Conservation (phyloP, 2,329 filamentous ascomycete species). For the Ceratocystis huliohia region DNA sequence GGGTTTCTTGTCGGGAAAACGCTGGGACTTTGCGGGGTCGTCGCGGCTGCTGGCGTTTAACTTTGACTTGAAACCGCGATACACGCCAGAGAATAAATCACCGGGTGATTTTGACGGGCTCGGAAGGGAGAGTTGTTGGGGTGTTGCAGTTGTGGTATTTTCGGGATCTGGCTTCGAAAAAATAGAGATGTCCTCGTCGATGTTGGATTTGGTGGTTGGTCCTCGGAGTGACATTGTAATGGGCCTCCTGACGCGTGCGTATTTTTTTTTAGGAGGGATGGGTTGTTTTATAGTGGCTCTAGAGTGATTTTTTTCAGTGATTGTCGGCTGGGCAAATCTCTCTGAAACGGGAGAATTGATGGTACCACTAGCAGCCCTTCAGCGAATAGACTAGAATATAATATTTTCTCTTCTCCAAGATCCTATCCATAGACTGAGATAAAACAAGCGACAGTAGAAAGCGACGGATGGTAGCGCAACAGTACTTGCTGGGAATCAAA, state of each 20-base stretch:
- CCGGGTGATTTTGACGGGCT: constrained; percentile 31
- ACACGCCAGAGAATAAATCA: constrained; percentile 40
- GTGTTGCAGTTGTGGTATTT: constrained; percentile 1
- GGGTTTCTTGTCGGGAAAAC: constrained; percentile 13
- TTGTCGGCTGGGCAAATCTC: not conserved
- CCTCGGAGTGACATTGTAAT: constrained; percentile 5
- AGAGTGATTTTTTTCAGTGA: not conserved
- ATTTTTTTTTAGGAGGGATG: not conserved
- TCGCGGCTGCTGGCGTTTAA: constrained; percentile 31
- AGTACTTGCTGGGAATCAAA: no score
- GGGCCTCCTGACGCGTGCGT: constrained; percentile 1
- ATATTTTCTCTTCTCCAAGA: not conserved
- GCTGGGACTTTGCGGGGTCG: constrained; percentile 30
- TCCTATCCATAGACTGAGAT: not conserved
- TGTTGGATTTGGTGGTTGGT: constrained; percentile 1
- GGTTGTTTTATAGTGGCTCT: constrained; percentile 1
- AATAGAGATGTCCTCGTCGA: constrained; percentile 9
- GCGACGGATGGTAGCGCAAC: not conserved
- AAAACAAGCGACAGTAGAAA: not conserved
- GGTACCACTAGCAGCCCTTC: constrained; percentile 5
- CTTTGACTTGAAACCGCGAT: constrained; percentile 35
- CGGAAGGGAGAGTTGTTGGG: not conserved
- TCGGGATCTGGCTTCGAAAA: constrained; percentile 5
- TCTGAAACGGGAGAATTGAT: constrained; percentile 1
- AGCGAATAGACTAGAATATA: not conserved